A percentile compares a stretch with the other conserved stretches of the same genome.
These are phyloP conservation scores for Gracilaria domingensis DNA, from an alignment of 23 red algal species.

Conservation along the genomic window DNA sequence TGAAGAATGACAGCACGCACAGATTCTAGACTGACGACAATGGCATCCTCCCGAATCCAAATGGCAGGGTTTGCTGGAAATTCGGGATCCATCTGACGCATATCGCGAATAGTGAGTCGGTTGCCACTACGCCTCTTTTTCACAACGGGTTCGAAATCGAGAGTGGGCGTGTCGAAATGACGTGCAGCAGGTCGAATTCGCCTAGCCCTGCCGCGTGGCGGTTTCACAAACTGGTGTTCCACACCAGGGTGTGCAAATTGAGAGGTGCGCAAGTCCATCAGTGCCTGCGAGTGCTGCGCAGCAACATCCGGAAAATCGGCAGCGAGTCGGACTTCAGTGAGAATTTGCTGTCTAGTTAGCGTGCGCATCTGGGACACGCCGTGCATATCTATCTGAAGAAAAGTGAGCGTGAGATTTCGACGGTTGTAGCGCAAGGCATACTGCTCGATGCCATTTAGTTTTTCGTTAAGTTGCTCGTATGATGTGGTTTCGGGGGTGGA, in stretches of 20 bases:
- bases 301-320: conserved; percentile 4
- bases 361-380: conserved; percentile 32
- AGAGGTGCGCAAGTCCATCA: background rate
- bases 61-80: conserved; percentile 90
- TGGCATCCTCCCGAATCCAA: conserved; percentile 90
- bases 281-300: background rate
- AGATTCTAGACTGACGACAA: conserved; percentile 78
- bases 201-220: background rate
- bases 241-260: background rate
- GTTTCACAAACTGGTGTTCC: background rate
- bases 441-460: background rate
- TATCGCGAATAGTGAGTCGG: conserved; percentile 77
- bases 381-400: conserved; percentile 55
- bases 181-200: background rate
- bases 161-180: background rate
- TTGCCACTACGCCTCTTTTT: conserved; percentile 36
- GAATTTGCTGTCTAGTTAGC: conserved; percentile 57
- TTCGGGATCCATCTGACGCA: conserved; percentile 90
- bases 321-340: conserved; percentile 44
- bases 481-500: background rate
- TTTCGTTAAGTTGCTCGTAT: background rate
- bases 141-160: background rate
- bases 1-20: conserved; percentile 87
- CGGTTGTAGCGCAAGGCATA: conserved; percentile 24
- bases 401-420: conserved; percentile 49